Evolutionary conservation across 176 grass and related monocot species (phyloP).

Genomic region (Aegilops umbellulata): DNA sequence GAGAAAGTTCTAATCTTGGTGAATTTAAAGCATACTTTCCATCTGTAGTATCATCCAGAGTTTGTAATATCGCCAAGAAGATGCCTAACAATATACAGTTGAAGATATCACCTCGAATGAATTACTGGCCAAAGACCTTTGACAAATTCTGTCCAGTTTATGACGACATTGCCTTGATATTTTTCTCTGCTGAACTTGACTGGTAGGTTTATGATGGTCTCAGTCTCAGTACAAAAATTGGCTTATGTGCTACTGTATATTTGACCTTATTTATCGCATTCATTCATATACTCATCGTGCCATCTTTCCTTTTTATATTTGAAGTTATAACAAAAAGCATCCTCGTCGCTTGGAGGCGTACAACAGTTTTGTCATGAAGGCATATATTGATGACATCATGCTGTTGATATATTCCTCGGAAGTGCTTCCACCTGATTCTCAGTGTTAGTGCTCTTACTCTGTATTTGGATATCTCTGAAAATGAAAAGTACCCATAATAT

Average conservation of each 20-base stretch:
- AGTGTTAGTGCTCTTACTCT: slow-evolving; percentile 23
- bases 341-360: not conserved
- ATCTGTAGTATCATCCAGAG: slow-evolving; percentile 16
- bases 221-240: not conserved
- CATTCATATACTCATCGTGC: not conserved
- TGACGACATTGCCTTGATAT: slow-evolving; percentile 37
- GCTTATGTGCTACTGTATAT: not conserved
- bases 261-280: not conserved
- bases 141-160: not conserved
- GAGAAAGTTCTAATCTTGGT: not conserved
- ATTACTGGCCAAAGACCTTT: slow-evolving; percentile 31
- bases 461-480: not conserved
- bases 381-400: slow-evolving; percentile 29
- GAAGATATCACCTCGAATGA: slow-evolving; percentile 26
- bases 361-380: slow-evolving; percentile 32
- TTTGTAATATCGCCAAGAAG: not conserved
- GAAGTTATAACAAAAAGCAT: slow-evolving; percentile 21
- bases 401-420: slow-evolving; percentile 46
- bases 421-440: slow-evolving; percentile 40
- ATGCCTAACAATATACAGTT: slow-evolving; percentile 14
- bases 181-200: slow-evolving; percentile 18
- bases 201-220: slow-evolving; percentile 22
- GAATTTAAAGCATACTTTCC: slow-evolving; percentile 31
- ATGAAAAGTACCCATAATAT: not conserved
- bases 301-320: not conserved